phyloP scores from a whole-genome alignment of 257 asterid species.

The Verbascum thapsus region DNA sequence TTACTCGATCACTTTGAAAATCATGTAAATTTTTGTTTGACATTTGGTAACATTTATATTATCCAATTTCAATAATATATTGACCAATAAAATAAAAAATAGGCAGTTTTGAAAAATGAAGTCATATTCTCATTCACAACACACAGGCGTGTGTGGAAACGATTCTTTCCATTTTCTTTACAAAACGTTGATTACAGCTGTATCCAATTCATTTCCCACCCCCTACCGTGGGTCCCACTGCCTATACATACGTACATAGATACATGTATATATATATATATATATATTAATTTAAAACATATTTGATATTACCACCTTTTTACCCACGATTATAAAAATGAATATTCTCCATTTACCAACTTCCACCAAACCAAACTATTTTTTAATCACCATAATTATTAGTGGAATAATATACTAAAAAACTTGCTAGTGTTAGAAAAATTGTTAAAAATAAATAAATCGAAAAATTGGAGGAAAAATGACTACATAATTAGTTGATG shows the following conservation, averaged over 20 bases:
- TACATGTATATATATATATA: not conserved
- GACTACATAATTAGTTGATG: too few relatives aligned
- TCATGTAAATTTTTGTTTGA: too few relatives aligned
- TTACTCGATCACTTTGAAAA: too few relatives aligned
- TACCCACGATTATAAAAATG: slow-evolving; percentile 18
- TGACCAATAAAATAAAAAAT: not conserved
- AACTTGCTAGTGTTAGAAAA: not conserved
- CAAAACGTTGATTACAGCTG: slow-evolving; percentile 74
- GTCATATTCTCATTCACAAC: slow-evolving; percentile 40
- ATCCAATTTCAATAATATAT: not conserved
- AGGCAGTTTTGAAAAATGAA: slow-evolving; percentile 29
- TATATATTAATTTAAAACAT: not conserved
- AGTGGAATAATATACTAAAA: not conserved
- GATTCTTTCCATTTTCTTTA: too few relatives aligned
- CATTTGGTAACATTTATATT: too few relatives aligned
- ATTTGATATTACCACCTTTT: too few relatives aligned
- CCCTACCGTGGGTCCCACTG: slow-evolving; percentile 23
- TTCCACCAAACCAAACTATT: slow-evolving; percentile 29
- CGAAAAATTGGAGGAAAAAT: too few relatives aligned
- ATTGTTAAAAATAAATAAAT: too few relatives aligned
- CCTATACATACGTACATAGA: not conserved
- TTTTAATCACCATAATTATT: slow-evolving; percentile 23
- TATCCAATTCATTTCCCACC: slow-evolving; percentile 42
- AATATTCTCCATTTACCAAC: slow-evolving; percentile 26
- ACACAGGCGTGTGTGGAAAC: slow-evolving; percentile 34